Base-by-base conservation (phyloP, 2,329 filamentous ascomycete genomes). In the Apiospora pterosperma region DNA sequence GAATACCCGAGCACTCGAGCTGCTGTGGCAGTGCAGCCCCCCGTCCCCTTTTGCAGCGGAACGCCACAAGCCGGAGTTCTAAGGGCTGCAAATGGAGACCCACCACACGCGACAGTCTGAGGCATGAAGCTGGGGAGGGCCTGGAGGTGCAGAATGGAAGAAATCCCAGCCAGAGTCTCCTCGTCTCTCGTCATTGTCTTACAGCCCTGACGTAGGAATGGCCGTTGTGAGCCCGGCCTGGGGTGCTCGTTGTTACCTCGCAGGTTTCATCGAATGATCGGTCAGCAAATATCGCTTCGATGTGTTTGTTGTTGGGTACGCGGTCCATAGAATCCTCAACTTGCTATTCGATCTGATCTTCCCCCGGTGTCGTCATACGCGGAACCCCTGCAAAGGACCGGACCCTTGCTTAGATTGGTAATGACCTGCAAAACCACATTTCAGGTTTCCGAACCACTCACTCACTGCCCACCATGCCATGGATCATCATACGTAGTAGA, bases 251-350 rank as follows among this genome's bases (percentile, higher is more conserved):
- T 52, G 25, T 19, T 52, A 52, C 44, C 31, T 19, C 44, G n/a
- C n/a, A n/a, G 16, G 48, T 55, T 55, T 55, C 48, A 55, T 55
- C 48, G 48, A 55, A 55, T 55, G 48, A 55, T 55, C 44, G 48
- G 48, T n/a, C 48, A 55, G 48, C 25, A n/a, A 55, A 55, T 34
- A 55, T 55, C 28, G 28, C 21, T 31, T 34, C 4, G 28, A n/a
- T 55, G 48, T 55, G 41, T 11, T 42, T 25, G 31, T 48, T 55
- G 48, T 16, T 25, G 25, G 23, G 48, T 34, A 12, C 28, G 48
- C 28, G 12, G 48, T 16, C 10, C 28, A n/a, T 55, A 42, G n/a
- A 52, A 34, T 55, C 8, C 44, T 31, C 25, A 2, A 2, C 14
- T 8, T 52, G 25, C 12, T 16, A 55, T 55, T 55, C 48, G 48